These are phyloP conservation scores for Dendrobium officinale DNA, from an alignment of 106 monocot genomes.

Conservation along the genomic window DNA sequence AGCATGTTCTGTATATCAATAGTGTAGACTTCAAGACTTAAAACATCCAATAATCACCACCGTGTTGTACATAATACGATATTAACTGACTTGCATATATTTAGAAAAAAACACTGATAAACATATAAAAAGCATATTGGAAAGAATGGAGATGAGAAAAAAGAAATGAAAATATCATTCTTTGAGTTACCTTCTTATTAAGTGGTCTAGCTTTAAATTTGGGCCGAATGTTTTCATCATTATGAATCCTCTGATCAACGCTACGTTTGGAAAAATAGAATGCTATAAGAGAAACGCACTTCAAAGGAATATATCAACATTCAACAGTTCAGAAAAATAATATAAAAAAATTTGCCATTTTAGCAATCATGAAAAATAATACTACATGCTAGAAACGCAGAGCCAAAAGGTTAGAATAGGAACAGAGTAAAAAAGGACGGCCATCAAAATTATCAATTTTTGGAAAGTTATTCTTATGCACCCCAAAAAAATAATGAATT, in stretches of 20 bases:
- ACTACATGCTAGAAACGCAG: neutral
- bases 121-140: neutral
- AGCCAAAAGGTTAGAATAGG: neutral
- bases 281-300: neutral
- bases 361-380: neutral
- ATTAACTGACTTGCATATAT: neutral
- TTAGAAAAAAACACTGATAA: neutral
- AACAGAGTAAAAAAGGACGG: neutral
- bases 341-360: neutral
- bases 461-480: neutral
- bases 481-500: too few relatives aligned
- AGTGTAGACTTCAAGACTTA: neutral
- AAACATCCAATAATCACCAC: too few relatives aligned
- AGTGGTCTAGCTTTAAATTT: slow-evolving; percentile 25
- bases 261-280: neutral
- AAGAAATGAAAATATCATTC: neutral
- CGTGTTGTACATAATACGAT: neutral
- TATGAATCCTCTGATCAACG: slow-evolving; percentile 3
- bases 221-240: neutral
- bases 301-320: neutral
- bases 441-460: neutral
- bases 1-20: neutral
- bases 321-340: neutral
- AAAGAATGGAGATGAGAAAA: neutral
- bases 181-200: slow-evolving; percentile 22